Percentiles rank a stretch among this genome's conserved stretches.
Conservation (phyloP, 345 rosid genomes). For the Mallotus nudiflorus region DNA sequence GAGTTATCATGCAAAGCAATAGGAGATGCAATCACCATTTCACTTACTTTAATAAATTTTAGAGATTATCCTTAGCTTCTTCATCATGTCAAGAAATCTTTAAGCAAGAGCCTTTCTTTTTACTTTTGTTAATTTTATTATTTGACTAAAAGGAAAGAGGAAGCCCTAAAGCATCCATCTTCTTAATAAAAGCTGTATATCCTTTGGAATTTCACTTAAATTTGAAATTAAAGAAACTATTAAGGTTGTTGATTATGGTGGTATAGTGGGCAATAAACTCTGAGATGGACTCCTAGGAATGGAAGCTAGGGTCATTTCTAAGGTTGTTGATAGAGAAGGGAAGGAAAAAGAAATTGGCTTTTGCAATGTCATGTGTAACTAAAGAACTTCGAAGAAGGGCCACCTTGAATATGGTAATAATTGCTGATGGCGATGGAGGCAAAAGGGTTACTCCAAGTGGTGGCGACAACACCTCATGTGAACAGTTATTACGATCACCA, state of each 20-base stretch:
- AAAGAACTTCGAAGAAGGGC: constrained; percentile 40
- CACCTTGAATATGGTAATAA: constrained; percentile 36
- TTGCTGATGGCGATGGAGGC: not conserved
- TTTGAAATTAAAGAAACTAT: too few relatives aligned
- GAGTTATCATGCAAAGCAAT: too few relatives aligned
- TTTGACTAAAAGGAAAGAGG: too few relatives aligned
- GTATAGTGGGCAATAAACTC: constrained; percentile 30
- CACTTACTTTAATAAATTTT: too few relatives aligned
- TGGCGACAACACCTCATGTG: not conserved
- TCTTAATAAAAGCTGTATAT: too few relatives aligned
- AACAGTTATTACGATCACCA: constrained; percentile 26
- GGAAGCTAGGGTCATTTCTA: constrained; percentile 45
- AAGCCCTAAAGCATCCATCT: too few relatives aligned
- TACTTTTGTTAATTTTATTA: too few relatives aligned
- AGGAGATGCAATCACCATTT: too few relatives aligned
- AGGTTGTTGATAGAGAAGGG: constrained; percentile 47
- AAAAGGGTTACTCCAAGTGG: not conserved
- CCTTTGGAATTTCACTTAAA: too few relatives aligned
- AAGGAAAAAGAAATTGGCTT: constrained; percentile 45
- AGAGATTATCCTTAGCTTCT: too few relatives aligned
- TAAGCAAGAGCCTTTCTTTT: too few relatives aligned
- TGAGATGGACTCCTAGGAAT: constrained; percentile 31
- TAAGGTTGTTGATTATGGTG: constrained; percentile 13
- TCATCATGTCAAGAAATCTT: too few relatives aligned
- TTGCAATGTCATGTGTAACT: constrained; percentile 20